Evolutionary conservation across 2,329 filamentous ascomycete species (phyloP).

Genomic region (Arthrinium phaeospermum): DNA sequence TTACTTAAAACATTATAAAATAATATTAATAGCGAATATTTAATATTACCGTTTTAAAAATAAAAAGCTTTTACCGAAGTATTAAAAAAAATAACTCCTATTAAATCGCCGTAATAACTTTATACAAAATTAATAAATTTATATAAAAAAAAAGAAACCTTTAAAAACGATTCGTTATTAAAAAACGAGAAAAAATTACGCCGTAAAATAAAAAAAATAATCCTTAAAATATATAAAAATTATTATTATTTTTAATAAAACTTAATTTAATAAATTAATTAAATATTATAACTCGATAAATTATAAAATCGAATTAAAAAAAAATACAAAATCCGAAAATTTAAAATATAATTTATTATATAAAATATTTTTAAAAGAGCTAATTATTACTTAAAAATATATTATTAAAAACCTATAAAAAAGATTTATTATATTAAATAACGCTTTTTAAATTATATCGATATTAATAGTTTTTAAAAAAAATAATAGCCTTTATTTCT

Average conservation of each 20-base stretch:
- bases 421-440: neutral
- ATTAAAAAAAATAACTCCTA: too few species aligned
- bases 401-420: neutral
- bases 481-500: neutral
- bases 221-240: neutral
- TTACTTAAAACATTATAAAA: too few species aligned
- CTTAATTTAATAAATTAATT: neutral
- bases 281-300: neutral
- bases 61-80: too few species aligned
- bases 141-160: too few species aligned
- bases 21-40: too few species aligned
- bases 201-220: neutral
- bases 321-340: too few species aligned
- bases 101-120: too few species aligned
- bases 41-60: too few species aligned
- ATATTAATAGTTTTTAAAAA: neutral
- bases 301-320: neutral
- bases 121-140: too few species aligned
- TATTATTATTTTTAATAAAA: neutral
- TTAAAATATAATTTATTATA: neutral
- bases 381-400: neutral
- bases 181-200: neutral
- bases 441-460: neutral
- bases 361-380: constrained; percentile 1
- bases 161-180: too few species aligned